A percentile compares a stretch with the other conserved stretches of the same genome.
Conservation (phyloP, 2,329 filamentous ascomycete species). For the Emergomyces orientalis region DNA sequence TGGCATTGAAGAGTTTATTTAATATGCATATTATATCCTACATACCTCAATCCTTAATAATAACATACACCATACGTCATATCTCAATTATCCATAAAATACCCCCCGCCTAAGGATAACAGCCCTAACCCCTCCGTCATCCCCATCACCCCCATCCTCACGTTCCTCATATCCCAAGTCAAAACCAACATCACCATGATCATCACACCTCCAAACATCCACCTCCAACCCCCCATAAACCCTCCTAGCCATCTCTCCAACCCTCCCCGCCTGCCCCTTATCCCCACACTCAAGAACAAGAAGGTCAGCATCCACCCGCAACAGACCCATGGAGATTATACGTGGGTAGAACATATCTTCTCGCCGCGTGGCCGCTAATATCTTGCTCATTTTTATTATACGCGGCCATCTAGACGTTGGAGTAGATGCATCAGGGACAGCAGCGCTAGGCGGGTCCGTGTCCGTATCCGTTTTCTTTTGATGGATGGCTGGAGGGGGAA, state of each 20-base stretch:
- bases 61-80: not conserved
- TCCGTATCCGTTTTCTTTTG: not conserved
- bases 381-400: not conserved
- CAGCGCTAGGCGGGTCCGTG: not conserved
- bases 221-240: not conserved
- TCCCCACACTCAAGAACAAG: constrained; percentile 33
- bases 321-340: constrained; percentile 23
- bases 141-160: not conserved
- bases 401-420: not conserved
- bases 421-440: not conserved
- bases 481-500: constrained; percentile 42
- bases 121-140: constrained; percentile 2
- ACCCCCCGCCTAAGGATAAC: not conserved
- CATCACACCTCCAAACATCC: constrained; percentile 17
- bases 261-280: constrained; percentile 25
- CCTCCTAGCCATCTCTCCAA: constrained; percentile 15
- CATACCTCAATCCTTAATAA: no score
- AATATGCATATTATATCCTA: no score
- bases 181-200: not conserved
- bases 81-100: not conserved
- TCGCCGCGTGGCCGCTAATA: not conserved
- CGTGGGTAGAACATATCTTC: constrained; percentile 31
- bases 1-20: no score
- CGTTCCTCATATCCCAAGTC: not conserved
- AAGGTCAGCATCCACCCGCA: constrained; percentile 20